These are phyloP conservation scores for Panaeolus papilionaceus DNA, from an alignment of 768 basidiomycete genomes.

Conservation along the genomic window DNA sequence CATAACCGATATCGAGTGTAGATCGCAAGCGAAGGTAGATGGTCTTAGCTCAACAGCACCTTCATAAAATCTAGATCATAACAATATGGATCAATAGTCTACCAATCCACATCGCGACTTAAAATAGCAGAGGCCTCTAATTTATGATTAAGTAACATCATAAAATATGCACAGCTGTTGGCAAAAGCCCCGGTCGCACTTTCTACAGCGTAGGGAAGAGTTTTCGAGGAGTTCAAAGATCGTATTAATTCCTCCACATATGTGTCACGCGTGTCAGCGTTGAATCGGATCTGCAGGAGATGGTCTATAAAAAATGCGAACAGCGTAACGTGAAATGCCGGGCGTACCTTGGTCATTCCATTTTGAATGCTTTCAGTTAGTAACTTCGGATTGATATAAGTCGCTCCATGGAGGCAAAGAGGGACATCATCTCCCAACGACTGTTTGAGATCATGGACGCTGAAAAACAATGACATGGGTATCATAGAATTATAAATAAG, in stretches of 20 bases:
- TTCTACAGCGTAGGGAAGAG: conserved; percentile 53
- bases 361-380: conserved; percentile 51
- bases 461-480: conserved; percentile 24
- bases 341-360: conserved; percentile 49
- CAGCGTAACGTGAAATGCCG: no score
- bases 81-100: background rate
- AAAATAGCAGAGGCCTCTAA: background rate
- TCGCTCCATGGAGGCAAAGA: conserved; percentile 53
- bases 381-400: conserved; percentile 44
- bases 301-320: background rate
- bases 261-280: background rate
- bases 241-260: background rate
- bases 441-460: conserved; percentile 42
- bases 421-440: conserved; percentile 42
- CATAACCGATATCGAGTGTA: background rate
- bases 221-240: conserved; percentile 35
- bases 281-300: background rate
- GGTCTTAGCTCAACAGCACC: background rate
- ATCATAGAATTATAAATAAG: background rate
- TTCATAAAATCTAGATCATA: background rate
- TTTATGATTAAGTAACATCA: conserved; percentile 39
- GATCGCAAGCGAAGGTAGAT: background rate
- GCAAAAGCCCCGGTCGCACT: conserved; percentile 50
- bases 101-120: background rate
- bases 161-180: conserved; percentile 46